phyloP scores from a whole-genome alignment of 306 rosid species.

The Cercis canadensis region DNA sequence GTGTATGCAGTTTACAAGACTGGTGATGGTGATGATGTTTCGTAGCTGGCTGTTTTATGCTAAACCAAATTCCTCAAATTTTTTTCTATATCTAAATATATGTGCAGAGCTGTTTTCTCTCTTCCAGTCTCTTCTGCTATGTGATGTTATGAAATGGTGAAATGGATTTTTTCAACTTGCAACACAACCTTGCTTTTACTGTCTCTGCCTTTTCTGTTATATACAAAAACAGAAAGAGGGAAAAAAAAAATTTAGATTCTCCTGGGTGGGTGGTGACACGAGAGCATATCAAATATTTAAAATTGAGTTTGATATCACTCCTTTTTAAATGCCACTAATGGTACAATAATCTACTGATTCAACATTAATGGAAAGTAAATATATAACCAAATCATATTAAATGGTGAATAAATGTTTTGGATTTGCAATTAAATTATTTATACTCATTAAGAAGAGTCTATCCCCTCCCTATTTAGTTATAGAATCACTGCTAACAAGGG shows the following conservation, averaged over 20 bases:
- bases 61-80: too few relatives aligned
- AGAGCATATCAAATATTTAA: constrained; percentile 26
- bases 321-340: constrained; percentile 29
- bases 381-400: constrained; percentile 21
- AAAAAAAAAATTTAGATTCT: neutral
- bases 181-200: too few relatives aligned
- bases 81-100: too few relatives aligned
- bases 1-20: too few relatives aligned
- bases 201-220: too few relatives aligned
- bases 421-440: constrained; percentile 18
- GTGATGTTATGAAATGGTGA: too few relatives aligned
- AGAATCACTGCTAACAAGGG: constrained; percentile 25
- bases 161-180: too few relatives aligned
- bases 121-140: too few relatives aligned
- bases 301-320: constrained; percentile 34
- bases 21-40: too few relatives aligned
- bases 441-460: constrained; percentile 16
- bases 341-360: constrained; percentile 24
- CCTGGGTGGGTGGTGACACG: neutral
- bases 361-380: neutral
- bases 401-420: constrained; percentile 35
- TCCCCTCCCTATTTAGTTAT: constrained; percentile 18
- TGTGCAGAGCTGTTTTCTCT: too few relatives aligned
- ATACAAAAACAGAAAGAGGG: too few relatives aligned
- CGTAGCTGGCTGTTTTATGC: too few relatives aligned